Evolutionary conservation across 805 yeast species (phyloP), one percentile per base, ranked within the genome.

Genomic region (Kockiozyma suomiensis): DNA sequence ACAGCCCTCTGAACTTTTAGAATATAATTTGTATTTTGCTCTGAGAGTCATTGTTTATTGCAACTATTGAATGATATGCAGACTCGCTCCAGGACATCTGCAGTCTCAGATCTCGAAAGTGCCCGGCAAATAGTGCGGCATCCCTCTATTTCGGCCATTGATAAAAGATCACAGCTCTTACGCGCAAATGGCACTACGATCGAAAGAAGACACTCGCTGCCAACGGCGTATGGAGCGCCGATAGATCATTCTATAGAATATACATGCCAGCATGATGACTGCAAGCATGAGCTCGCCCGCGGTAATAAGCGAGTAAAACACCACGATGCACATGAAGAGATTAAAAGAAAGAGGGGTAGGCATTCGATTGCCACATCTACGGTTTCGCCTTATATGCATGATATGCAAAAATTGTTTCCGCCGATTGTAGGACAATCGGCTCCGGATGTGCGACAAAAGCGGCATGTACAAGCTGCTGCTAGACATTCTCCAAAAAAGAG

Each of bases 291-390:
- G 23, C 7, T 30, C 2, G n/a, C 19, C 8, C 2, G 10, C 13
- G 50, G 40, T 1, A 17, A n/a, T 35, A 47, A 13, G 41, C 32
- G 42, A 33, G n/a, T 13, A n/a, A 38, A 21, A 17, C 42, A 12
- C 21, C n/a, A 38, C 21, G 33, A 37, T 4, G 33, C 7, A 12
- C 19, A 13, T 4, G 53, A 37, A 15, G 30, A 33, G 19, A 12
- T 15, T 12, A 26, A 25, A 2, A 49, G 40, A 19, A 49, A 49
- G 26, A 21, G 47, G 7, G 25, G 30, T 6, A 15, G 54, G 15
- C 54, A 50, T 38, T 50, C 54, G 5, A 38, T 50, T 19, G 54
- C 54, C 6, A 50, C 54, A 6, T 38, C 47, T n/a, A 50, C 54
- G 2, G 54, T 50, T 2, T 17, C 45, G 12, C 35, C 13, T 23